Percentiles rank a stretch among this genome's conserved stretches.
Conservation (phyloP, 345 rosid species). For the Erodium maritimum region DNA sequence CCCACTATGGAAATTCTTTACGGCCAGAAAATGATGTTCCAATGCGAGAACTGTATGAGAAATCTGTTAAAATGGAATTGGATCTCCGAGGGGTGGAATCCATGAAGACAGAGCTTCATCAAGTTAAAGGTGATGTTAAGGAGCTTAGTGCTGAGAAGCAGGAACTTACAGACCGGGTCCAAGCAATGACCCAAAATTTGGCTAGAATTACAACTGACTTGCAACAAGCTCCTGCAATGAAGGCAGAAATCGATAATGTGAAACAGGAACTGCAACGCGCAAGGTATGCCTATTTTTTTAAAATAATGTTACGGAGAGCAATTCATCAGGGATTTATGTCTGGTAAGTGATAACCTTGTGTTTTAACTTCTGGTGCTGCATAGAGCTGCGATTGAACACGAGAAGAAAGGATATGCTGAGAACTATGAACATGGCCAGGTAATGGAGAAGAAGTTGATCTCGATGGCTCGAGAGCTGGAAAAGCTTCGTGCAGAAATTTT, state of each 20-base stretch:
- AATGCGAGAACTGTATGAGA: conserved; percentile 82
- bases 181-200: conserved; percentile 59
- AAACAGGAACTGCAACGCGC: conserved; percentile 91
- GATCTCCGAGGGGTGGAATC: conserved; percentile 65
- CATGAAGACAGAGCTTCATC: conserved; percentile 48
- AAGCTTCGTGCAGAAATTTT: conserved; percentile 92
- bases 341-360: background rate
- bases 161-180: conserved; percentile 64
- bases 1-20: conserved; percentile 49
- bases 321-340: background rate
- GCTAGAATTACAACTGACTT: conserved; percentile 55
- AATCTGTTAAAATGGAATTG: conserved; percentile 44
- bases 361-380: conserved; percentile 5
- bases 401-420: conserved; percentile 95
- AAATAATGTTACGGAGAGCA: background rate
- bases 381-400: conserved; percentile 83
- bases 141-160: conserved; percentile 57
- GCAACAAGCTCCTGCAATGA: conserved; percentile 60
- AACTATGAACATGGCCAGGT: conserved; percentile 84
- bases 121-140: conserved; percentile 58
- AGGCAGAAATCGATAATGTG: conserved; percentile 62
- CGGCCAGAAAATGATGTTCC: conserved; percentile 65
- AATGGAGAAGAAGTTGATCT: conserved; percentile 85
- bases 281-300: conserved; percentile 30
- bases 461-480: conserved; percentile 92